phyloP scores from a whole-genome alignment of 441 rosid species.

The Populus trichocarpa region DNA sequence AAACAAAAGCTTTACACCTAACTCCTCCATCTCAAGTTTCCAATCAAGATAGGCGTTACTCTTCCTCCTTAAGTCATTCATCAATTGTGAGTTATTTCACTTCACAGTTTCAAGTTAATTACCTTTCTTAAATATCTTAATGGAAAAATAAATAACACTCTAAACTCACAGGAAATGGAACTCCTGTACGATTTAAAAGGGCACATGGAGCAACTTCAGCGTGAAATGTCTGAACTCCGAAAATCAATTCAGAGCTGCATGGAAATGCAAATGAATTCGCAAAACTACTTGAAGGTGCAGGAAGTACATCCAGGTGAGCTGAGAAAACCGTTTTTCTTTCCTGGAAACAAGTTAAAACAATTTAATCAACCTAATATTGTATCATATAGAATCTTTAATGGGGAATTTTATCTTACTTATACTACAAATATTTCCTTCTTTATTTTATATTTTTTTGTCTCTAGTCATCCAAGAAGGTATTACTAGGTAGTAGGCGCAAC shows the following conservation, averaged over 20 bases:
- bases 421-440: neutral
- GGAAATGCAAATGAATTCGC: slow-evolving; percentile 58
- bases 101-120: neutral
- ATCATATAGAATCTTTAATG: neutral
- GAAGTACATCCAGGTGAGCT: slow-evolving; percentile 50
- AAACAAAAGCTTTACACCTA: slow-evolving; percentile 21
- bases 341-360: neutral
- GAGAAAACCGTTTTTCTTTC: neutral
- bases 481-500: neutral
- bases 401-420: neutral
- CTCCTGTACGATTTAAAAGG: slow-evolving; percentile 54
- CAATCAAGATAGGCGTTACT: slow-evolving; percentile 26
- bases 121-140: neutral
- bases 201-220: slow-evolving; percentile 64
- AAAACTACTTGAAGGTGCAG: slow-evolving; percentile 32
- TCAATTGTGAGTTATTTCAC: slow-evolving; percentile 46
- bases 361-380: neutral
- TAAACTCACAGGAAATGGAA: slow-evolving; percentile 53
- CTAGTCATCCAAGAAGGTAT: neutral
- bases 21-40: slow-evolving; percentile 27
- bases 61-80: slow-evolving; percentile 30
- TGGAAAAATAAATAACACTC: slow-evolving; percentile 7
- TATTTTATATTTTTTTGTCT: neutral
- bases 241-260: slow-evolving; percentile 50
- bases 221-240: slow-evolving; percentile 63